Base-by-base conservation (phyloP, 148 eudicot species). In the Nyssa sinensis region DNA sequence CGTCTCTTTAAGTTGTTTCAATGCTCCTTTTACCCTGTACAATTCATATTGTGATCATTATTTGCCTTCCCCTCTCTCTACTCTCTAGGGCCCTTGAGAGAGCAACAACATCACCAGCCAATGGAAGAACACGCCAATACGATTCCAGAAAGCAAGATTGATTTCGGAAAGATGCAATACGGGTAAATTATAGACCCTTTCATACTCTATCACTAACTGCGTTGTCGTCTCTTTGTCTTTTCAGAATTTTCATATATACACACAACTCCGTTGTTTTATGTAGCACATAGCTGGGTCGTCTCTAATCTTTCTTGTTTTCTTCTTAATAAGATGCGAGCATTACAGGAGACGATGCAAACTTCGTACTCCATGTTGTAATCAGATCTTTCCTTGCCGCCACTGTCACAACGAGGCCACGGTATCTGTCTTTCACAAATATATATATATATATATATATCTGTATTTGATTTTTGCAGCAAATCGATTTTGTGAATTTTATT, bases 351-450 rank as follows among this genome's bases (percentile, higher is more conserved):
- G 97, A 44, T 93, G 97, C 83, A 83, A 76, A 79, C 75, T 93
- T 33, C 81, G 90, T 23, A 88, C 97, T 7, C 91, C 97, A 30
- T 93, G 95, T 64, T 93, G 97, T 77, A 67, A 86, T 75, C 87
- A 81, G 77, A 76, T 93, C 63, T 93, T 90, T 81, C 24, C 81
- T 13, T 93, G 97, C 69, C 97, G 95, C 53, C 97, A 93, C 78
- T 93, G 97, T 51, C 97, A 93, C 83, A 90, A 93, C 74, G 90
- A 88, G 1, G 80, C 82, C 66, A 80, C 78, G 83, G 97, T 93
- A 9, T 16, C 23, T n/a, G n/a, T 1, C 68, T 27, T 11, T 64
- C 24, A 39, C 34, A 47, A 60, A 62, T 57, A 27, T 64, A 10
- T 29, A 2, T 62, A 1, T 68, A 25, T 62, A 23, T 62, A 11